phyloP scores from a whole-genome alignment of 805 yeast genomes.

The Hanseniaspora clermontiae region DNA sequence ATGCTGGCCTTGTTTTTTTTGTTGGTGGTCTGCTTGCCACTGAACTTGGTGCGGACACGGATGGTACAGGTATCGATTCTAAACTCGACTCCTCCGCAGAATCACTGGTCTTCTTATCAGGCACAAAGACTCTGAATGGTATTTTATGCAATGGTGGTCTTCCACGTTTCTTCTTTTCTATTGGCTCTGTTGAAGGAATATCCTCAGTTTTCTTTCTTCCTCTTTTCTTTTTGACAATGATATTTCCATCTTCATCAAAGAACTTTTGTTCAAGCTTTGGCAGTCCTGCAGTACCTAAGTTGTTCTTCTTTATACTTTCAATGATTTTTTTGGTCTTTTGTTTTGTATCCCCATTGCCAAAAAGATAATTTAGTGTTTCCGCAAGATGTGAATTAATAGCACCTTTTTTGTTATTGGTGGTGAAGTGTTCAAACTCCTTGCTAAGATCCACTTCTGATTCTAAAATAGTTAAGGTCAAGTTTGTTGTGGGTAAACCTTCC shows the following conservation, averaged over 20 bases:
- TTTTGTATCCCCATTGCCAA: conserved; percentile 10
- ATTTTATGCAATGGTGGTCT: conserved; percentile 8
- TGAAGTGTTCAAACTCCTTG: not conserved
- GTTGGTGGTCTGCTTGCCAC: not conserved
- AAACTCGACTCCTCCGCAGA: not conserved
- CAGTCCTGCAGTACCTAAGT: not conserved
- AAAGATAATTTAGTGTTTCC: conserved; percentile 6
- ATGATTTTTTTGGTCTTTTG: conserved; percentile 10
- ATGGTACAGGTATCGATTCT: not conserved
- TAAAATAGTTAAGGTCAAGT: not conserved
- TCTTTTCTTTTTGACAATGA: not conserved
- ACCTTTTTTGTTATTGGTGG: not conserved
- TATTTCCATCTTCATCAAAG: not conserved
- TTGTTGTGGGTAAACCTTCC: not conserved
- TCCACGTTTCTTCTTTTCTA: conserved; percentile 8
- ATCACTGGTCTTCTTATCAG: not conserved
- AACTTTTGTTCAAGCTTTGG: not conserved
- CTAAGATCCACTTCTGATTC: not conserved
- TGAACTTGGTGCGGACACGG: not conserved
- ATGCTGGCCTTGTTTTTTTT: not conserved
- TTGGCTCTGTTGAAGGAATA: not conserved
- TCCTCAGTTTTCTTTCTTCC: conserved; percentile 3
- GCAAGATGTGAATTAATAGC: not conserved
- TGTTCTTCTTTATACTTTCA: conserved; percentile 4
- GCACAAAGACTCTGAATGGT: not conserved